Evolutionary conservation across 305 asterid species (phyloP).

Genomic region (Andrographis paniculata): DNA sequence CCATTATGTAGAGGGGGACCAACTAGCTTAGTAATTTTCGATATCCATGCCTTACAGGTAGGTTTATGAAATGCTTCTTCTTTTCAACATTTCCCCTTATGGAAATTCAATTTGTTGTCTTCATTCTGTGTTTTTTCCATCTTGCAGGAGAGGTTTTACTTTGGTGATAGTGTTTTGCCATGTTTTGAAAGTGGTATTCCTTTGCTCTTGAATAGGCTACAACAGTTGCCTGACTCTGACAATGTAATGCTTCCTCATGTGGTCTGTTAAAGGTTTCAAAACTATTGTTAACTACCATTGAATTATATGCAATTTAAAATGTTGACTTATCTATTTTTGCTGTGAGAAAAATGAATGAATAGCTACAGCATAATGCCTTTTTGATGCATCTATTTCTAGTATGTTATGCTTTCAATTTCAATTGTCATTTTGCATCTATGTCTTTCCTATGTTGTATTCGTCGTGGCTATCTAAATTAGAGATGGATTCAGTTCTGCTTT

Average conservation of each 20-base stretch:
- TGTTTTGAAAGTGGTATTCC: slow-evolving; percentile 98
- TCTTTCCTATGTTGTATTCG: neutral
- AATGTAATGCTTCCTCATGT: slow-evolving; percentile 45
- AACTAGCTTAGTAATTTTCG: slow-evolving; percentile 80
- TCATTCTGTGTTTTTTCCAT: slow-evolving; percentile 2
- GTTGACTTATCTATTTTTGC: too few relatives aligned
- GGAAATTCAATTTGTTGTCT: slow-evolving; percentile 10
- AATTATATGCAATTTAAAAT: too few relatives aligned
- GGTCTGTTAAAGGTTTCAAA: neutral
- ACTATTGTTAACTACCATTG: too few relatives aligned
- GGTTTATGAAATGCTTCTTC: slow-evolving; percentile 12
- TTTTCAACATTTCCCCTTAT: slow-evolving; percentile 4
- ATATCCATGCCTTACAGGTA: slow-evolving; percentile 98
- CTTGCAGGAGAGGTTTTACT: slow-evolving; percentile 92
- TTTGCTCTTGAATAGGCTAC: slow-evolving; percentile 76
- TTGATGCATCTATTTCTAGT: too few relatives aligned
- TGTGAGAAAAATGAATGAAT: too few relatives aligned
- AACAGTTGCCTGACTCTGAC: slow-evolving; percentile 91
- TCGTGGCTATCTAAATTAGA: neutral
- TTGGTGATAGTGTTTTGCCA: slow-evolving; percentile 86
- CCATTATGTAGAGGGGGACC: slow-evolving; percentile 95
- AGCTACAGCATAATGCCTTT: too few relatives aligned
- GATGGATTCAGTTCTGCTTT: slow-evolving; percentile 5
- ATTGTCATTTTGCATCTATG: too few relatives aligned
- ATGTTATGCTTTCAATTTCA: too few relatives aligned